Evolutionary conservation across 2,329 filamentous ascomycete species (phyloP).

Genomic region (Tolypocladium tundrense): DNA sequence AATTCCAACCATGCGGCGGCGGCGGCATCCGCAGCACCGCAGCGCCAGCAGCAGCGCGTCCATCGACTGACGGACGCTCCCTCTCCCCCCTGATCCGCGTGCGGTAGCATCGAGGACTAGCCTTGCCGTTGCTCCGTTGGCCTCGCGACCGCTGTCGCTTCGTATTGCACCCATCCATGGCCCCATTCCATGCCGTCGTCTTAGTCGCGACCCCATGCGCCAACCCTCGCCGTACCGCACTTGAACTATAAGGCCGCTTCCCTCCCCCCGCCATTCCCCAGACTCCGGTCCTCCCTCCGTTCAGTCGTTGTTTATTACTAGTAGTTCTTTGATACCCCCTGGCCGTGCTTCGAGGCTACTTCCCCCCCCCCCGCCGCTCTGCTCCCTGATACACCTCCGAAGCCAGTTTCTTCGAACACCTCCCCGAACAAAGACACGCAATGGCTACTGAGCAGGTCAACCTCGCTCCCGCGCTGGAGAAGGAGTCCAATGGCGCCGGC

Average conservation of each 20-base stretch:
- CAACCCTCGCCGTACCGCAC: not conserved
- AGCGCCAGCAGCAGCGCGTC: not conserved
- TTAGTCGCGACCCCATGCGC: not conserved
- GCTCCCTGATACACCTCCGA: not conserved
- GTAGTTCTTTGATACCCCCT: not conserved
- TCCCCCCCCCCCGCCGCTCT: not conserved
- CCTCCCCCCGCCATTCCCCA: not conserved
- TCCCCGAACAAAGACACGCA: not conserved
- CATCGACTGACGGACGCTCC: not conserved
- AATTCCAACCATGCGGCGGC: not conserved
- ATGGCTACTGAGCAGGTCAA: conserved; percentile 6
- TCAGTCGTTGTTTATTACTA: not conserved
- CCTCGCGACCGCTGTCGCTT: not conserved
- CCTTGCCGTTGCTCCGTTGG: not conserved
- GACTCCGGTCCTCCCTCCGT: not conserved
- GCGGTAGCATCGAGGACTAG: not conserved
- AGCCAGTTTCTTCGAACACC: not conserved
- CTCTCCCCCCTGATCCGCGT: not conserved
- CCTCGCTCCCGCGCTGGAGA: conserved; percentile 6
- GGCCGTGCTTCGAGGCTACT: not conserved
- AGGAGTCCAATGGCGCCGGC: conserved; percentile 5
- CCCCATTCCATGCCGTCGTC: not conserved
- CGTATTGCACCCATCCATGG: not conserved
- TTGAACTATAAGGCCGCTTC: not conserved
- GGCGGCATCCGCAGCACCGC: not conserved